Conservation (phyloP, 2,329 filamentous ascomycete species). For the Coniella lustricola region DNA sequence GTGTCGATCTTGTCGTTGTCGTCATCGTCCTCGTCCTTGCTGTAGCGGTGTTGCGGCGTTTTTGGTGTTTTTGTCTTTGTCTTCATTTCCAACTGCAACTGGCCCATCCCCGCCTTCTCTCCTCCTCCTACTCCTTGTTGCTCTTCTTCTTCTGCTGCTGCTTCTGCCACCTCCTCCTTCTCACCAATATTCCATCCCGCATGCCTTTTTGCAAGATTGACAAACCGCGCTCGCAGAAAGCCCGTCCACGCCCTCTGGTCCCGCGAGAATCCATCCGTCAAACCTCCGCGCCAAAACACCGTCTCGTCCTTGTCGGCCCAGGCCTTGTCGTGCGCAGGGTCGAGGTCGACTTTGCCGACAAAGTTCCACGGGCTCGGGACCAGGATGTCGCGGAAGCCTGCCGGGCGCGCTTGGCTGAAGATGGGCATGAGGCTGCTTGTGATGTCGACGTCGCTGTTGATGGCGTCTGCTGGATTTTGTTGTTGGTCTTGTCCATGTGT, state of each 20-base stretch:
- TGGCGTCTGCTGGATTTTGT: too few species aligned
- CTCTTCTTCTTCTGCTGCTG: too few species aligned
- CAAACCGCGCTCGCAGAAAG: slow-evolving; percentile 54
- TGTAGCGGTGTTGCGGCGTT: too few species aligned
- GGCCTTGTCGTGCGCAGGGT: slow-evolving; percentile 31
- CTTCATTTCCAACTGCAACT: not conserved
- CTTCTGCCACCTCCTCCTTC: too few species aligned
- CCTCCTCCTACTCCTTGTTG: too few species aligned
- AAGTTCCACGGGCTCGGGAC: slow-evolving; percentile 35
- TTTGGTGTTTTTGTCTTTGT: not conserved
- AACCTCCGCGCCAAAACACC: slow-evolving; percentile 49
- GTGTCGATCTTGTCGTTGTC: too few species aligned
- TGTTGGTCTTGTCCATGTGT: too few species aligned
- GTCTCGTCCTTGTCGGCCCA: slow-evolving; percentile 42
- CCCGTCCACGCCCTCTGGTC: slow-evolving; percentile 44
- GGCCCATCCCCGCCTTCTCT: too few species aligned
- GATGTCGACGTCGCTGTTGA: too few species aligned
- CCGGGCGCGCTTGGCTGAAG: slow-evolving; percentile 48
- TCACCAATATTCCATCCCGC: too few species aligned
- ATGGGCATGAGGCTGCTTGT: slow-evolving; percentile 39
- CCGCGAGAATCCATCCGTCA: slow-evolving; percentile 42
- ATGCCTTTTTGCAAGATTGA: slow-evolving; percentile 26
- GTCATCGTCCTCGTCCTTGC: too few species aligned
- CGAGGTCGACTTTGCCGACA: slow-evolving; percentile 31
- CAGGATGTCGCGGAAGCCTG: slow-evolving; percentile 47